Conservation (phyloP, 1,284 basidiomycete species). For the Ustilago curta region DNA sequence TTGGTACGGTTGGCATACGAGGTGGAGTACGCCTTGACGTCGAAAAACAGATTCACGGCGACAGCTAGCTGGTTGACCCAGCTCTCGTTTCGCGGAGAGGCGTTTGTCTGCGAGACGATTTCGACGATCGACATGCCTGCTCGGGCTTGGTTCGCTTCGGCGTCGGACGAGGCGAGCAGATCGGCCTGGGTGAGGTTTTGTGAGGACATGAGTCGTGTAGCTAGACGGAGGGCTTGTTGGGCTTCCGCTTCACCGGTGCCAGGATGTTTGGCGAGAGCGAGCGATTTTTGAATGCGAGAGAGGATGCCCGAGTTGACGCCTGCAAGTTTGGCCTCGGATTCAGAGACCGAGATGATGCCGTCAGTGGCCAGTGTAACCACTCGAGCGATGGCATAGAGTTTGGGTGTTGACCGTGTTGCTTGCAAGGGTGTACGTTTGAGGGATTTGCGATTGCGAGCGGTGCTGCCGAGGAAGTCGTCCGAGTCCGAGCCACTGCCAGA, state of each 20-base stretch:
- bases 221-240: conserved; percentile 46
- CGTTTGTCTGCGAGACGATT: conserved; percentile 42
- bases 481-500: conserved; percentile 1
- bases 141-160: conserved; percentile 25
- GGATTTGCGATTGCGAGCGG: neutral
- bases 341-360: conserved; percentile 16
- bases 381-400: conserved; percentile 41
- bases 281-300: conserved; percentile 52
- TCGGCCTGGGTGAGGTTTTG: conserved; percentile 56
- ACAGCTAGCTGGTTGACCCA: conserved; percentile 50
- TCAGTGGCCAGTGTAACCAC: conserved; percentile 46
- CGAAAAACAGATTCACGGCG: conserved; percentile 51
- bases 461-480: conserved; percentile 16
- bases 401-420: conserved; percentile 4
- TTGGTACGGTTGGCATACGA: conserved; percentile 34
- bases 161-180: conserved; percentile 36
- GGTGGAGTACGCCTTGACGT: conserved; percentile 49
- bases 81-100: conserved; percentile 39
- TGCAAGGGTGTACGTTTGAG: conserved; percentile 3
- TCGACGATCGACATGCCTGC: conserved; percentile 50
- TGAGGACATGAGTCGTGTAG: conserved; percentile 48
- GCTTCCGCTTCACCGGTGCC: conserved; percentile 54
- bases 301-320: conserved; percentile 38
- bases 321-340: conserved; percentile 38
- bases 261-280: conserved; percentile 49